Conservation (phyloP, 78 protist species). For the Dictyostelium intermedium region DNA sequence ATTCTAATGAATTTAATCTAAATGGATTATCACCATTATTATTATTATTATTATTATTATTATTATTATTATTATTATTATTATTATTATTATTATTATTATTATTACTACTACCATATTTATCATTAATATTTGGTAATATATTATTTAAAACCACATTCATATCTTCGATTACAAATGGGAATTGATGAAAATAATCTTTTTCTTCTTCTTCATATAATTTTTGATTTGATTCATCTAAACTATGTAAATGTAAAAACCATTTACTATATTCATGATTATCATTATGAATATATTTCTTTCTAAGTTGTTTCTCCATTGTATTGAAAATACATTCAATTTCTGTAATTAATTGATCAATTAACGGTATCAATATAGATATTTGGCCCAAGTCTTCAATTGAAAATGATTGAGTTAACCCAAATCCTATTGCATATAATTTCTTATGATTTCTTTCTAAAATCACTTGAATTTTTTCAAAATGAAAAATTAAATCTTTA, state of each 20-base stretch:
- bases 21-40: background rate
- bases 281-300: background rate
- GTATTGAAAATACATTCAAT: background rate
- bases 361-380: background rate
- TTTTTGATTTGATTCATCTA: background rate
- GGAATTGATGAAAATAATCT: background rate
- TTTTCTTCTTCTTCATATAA: background rate
- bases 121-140: background rate
- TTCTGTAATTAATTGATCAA: background rate
- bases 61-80: background rate
- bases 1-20: background rate
- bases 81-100: background rate
- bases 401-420: background rate
- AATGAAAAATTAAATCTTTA: background rate
- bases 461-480: background rate
- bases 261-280: background rate
- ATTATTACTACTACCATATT: background rate
- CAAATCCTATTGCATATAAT: background rate
- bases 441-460: slow-evolving; percentile 45
- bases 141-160: background rate
- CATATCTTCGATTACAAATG: background rate
- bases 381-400: background rate
- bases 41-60: background rate
- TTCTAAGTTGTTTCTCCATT: slow-evolving; percentile 1
- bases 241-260: background rate